Evolutionary conservation across 2,329 filamentous ascomycete species (phyloP), one percentile per base, ranked within the genome.

Genomic region (Paraphoma sp.): DNA sequence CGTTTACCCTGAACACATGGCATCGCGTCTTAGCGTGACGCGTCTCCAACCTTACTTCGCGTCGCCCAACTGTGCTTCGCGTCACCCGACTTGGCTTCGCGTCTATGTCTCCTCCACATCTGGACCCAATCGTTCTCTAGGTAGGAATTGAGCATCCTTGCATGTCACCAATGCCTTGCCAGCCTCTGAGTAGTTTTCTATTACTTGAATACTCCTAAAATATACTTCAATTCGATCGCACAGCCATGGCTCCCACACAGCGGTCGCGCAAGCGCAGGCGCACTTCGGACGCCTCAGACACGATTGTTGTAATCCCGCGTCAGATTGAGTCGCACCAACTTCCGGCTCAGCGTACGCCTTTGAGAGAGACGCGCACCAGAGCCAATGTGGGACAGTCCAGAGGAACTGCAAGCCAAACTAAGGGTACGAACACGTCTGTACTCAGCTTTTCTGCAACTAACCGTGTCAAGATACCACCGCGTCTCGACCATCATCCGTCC

Each of bases 251-350:
- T 30, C 30, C 33, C 41, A 10, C 33, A 18, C 23, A 11, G 6
- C 28, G 14, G 11, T 45, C 31, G 18, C 53, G 53, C 23, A 59
- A 62, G 44, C 52, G 58, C 14, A 53, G 44, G 43, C 59, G 53
- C 45, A 33, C 48, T 10, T 36, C 41, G 7, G 31, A 51, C 7
- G 8, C 30, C 10, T 12, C 28, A 12, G 28, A 53, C 30, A 46
- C n/a, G 2, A 51, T 53, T 40, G 40, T 23, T 18, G 45, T 56
- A 10, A 8, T 10, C 30, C 52, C 50, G 28, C 44, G 16, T 1
- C 45, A n/a, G 8, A 30, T 5, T n/a, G 6, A 10, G 2, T 12
- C 51, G 3, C 18, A 11, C 4, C 33, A 4, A 23, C n/a, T 9
- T 0, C 7, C 12, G 28, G 30, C 10, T 14, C 31, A 42, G 18